These are phyloP conservation scores for Chlorencoelia australis DNA, from an alignment of 2,329 filamentous ascomycete genomes.

Conservation along the genomic window DNA sequence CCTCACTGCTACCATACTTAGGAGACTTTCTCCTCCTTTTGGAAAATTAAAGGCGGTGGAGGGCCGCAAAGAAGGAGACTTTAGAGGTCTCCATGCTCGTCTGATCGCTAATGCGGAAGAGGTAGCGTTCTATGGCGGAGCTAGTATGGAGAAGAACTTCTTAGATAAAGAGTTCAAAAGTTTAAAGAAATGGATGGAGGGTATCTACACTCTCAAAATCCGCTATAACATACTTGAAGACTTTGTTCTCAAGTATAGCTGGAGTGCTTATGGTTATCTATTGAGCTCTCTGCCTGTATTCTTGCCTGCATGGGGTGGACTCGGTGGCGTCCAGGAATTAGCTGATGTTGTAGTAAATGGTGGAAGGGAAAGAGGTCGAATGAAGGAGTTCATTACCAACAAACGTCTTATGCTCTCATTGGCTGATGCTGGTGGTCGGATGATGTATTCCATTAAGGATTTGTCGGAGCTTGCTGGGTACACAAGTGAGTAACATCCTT, in stretches of 20 bases:
- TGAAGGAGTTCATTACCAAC: conserved; percentile 99
- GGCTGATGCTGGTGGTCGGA: conserved; percentile 87
- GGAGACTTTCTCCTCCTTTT: conserved; percentile 85
- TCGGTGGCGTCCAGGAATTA: conserved; percentile 64
- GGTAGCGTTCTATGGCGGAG: conserved; percentile 93
- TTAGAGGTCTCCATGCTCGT: conserved; percentile 80
- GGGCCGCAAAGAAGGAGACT: conserved; percentile 89
- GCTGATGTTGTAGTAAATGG: conserved; percentile 39
- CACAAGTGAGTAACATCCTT: too few species aligned
- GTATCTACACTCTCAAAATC: conserved; percentile 95
- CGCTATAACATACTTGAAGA: conserved; percentile 98
- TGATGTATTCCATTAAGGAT: conserved; percentile 99
- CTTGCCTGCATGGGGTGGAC: conserved; percentile 83
- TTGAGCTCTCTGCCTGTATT: conserved; percentile 90
- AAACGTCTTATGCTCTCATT: conserved; percentile 96
- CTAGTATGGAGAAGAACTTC: conserved; percentile 89
- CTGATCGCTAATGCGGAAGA: conserved; percentile 96
- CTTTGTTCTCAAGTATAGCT: conserved; percentile 95
- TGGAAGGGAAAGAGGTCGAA: conserved; percentile 69
- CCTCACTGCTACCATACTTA: conserved; percentile 80
- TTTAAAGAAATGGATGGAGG: conserved; percentile 93
- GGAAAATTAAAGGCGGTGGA: conserved; percentile 95
- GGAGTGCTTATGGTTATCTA: conserved; percentile 95
- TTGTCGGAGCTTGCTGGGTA: conserved; percentile 91
- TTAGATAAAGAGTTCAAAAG: conserved; percentile 88